Percentiles rank a stretch among this genome's conserved stretches.
Conservation (phyloP, 129 eudicot genomes). For the Helichrysum umbraculigerum region DNA sequence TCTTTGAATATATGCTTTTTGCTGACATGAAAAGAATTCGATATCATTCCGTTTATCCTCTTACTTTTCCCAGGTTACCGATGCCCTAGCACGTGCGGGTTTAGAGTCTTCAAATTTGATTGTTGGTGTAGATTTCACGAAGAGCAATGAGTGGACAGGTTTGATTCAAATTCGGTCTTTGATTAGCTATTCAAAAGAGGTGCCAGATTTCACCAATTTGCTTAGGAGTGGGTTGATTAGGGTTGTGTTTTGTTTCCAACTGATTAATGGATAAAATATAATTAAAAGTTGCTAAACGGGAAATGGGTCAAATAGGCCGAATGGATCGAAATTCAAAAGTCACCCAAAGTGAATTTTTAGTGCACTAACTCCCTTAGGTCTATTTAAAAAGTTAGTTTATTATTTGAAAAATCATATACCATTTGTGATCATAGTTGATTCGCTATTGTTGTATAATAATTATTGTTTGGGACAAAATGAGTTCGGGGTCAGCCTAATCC, state of each 20-base stretch:
- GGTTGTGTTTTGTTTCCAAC: background rate
- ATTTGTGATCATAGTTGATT: background rate
- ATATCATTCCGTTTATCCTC: background rate
- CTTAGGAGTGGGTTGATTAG: background rate
- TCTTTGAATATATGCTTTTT: background rate
- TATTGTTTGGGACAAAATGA: background rate
- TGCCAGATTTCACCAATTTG: background rate
- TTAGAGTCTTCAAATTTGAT: slow-evolving; percentile 85
- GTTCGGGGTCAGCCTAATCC: background rate
- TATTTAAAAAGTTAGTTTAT: no score
- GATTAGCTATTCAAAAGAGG: background rate
- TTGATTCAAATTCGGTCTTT: background rate
- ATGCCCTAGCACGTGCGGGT: slow-evolving; percentile 80
- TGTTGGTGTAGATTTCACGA: slow-evolving; percentile 88
- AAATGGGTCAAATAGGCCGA: background rate
- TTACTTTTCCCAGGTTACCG: slow-evolving; percentile 53
- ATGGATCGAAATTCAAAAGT: background rate
- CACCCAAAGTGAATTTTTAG: background rate
- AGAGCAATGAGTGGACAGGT: slow-evolving; percentile 98
- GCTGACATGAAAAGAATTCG: background rate
- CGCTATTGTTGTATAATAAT: background rate
- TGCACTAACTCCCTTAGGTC: background rate
- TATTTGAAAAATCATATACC: background rate
- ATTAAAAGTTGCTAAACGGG: no score
- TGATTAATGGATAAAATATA: background rate